These are phyloP conservation scores for Isabelozyma pseudorhagii DNA, from an alignment of 805 yeast species.

Conservation along the genomic window DNA sequence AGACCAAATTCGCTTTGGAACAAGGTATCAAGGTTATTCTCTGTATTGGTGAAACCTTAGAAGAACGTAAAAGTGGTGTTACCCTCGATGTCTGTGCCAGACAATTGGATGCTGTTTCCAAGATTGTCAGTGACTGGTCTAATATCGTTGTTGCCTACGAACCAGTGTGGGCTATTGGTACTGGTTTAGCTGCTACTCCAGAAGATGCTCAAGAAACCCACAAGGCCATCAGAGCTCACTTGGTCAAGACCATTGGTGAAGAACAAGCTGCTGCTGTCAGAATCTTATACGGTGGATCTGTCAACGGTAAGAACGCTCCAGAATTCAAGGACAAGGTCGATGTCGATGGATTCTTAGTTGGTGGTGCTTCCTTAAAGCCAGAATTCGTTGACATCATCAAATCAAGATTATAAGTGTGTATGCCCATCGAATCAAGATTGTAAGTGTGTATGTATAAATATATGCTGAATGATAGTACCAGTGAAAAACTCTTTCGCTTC, in stretches of 20 bases:
- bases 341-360: constrained; percentile 98
- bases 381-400: constrained; percentile 95
- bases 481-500: no score
- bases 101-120: constrained; percentile 87
- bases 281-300: constrained; percentile 98
- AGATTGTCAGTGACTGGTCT: constrained; percentile 82
- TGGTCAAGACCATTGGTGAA: constrained; percentile 71
- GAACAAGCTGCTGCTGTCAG: constrained; percentile 75
- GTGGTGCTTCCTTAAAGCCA: constrained; percentile 98
- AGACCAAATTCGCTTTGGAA: constrained; percentile 91
- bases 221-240: constrained; percentile 79
- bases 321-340: constrained; percentile 90
- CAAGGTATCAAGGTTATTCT: constrained; percentile 86
- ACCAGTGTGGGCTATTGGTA: constrained; percentile 99
- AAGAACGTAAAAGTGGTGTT: constrained; percentile 86
- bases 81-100: constrained; percentile 84
- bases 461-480: no score
- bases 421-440: neutral
- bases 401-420: constrained; percentile 62
- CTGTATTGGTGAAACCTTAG: constrained; percentile 97
- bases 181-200: constrained; percentile 98
- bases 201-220: constrained; percentile 97
- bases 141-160: constrained; percentile 95
- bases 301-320: constrained; percentile 87
- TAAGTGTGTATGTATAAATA: neutral